A percentile compares a stretch with the other conserved stretches of the same genome.
These are phyloP conservation scores for Neofusicoccum laricinum DNA, from an alignment of 2,329 filamentous ascomycete species.

Conservation along the genomic window DNA sequence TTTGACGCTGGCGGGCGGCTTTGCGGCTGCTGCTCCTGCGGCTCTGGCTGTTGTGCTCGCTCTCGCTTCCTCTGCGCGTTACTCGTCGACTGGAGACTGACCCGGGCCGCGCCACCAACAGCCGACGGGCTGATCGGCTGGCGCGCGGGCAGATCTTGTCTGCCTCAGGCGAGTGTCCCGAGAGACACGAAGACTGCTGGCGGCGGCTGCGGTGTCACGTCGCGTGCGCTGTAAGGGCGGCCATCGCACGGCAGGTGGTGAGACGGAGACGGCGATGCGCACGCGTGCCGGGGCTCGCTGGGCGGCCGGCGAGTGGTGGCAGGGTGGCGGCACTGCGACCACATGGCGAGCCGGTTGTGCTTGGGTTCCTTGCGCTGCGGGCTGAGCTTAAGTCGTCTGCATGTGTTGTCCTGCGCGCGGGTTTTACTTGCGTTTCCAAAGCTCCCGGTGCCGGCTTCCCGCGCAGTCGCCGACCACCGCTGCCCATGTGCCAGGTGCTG, in stretches of 20 bases:
- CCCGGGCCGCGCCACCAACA: background rate
- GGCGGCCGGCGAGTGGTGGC: background rate
- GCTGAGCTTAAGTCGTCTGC: constrained; percentile 13
- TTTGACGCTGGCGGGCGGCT: too few relatives aligned
- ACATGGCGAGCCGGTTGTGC: constrained; percentile 12
- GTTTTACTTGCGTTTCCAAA: background rate
- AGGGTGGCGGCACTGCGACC: background rate
- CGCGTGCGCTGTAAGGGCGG: constrained; percentile 10
- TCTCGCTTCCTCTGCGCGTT: background rate
- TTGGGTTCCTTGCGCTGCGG: constrained; percentile 13
- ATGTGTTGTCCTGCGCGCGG: constrained; percentile 3
- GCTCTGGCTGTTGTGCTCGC: background rate
- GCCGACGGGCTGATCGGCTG: constrained; percentile 9
- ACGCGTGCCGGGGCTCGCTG: background rate
- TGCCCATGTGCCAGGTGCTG: constrained; percentile 5
- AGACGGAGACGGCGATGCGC: background rate
- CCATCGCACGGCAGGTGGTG: constrained; percentile 4
- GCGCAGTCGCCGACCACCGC: background rate
- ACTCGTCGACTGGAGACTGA: background rate
- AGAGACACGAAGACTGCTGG: constrained; percentile 8
- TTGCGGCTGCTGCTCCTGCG: background rate
- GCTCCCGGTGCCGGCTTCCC: background rate
- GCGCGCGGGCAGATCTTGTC: constrained; percentile 5
- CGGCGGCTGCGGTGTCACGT: constrained; percentile 6
- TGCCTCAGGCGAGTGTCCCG: constrained; percentile 6